Conservation (phyloP, 2,329 filamentous ascomycete genomes). For the Monosporascus sp. region DNA sequence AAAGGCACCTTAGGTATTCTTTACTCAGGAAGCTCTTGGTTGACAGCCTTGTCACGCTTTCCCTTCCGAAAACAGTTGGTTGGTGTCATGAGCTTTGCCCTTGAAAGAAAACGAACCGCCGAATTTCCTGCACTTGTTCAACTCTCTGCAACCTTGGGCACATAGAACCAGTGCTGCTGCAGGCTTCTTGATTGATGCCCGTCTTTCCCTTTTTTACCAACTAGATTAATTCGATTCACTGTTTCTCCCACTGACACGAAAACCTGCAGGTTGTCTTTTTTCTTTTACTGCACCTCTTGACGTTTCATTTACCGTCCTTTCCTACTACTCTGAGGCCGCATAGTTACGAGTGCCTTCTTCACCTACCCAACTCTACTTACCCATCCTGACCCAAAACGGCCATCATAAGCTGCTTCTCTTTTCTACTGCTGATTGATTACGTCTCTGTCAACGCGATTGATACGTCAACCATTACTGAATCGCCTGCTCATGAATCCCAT, state of each 20-base stretch:
- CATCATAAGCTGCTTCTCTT: too few species aligned
- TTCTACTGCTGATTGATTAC: background rate
- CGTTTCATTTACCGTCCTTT: background rate
- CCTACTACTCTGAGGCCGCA: background rate
- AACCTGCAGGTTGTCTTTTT: constrained; percentile 6
- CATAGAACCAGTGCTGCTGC: too few species aligned
- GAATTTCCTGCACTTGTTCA: too few species aligned
- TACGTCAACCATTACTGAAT: background rate
- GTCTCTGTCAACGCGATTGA: background rate
- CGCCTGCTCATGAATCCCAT: constrained; percentile 19
- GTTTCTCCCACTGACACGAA: constrained; percentile 5
- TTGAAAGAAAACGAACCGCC: too few species aligned
- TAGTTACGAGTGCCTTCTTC: background rate
- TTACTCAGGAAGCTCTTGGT: background rate
- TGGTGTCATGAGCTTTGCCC: background rate
- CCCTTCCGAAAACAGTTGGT: constrained; percentile 25
- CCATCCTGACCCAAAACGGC: too few species aligned
- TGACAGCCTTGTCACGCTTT: constrained; percentile 25
- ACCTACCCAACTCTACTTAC: too few species aligned
- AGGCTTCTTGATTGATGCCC: background rate
- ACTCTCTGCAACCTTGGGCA: too few species aligned
- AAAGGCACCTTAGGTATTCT: background rate
- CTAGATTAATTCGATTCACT: constrained; percentile 5
- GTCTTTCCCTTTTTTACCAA: background rate
- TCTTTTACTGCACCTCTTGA: background rate